Evolutionary conservation across 2,329 filamentous ascomycete species (phyloP), one percentile per base, ranked within the genome.

Genomic region (Venturia oleaginea): DNA sequence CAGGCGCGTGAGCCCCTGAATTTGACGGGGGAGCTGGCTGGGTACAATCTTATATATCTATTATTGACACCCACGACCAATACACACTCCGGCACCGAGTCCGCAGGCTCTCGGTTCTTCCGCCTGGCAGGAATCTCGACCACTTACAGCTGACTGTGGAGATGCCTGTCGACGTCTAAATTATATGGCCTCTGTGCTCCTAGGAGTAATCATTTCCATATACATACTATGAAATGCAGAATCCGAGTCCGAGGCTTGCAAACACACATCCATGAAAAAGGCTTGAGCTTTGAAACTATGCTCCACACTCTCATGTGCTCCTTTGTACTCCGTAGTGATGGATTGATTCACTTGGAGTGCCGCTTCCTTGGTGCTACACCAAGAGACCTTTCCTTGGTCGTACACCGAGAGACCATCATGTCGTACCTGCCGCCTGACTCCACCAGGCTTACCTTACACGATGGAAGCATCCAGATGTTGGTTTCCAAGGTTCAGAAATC

Each of bases 201-300:
- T n/a, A n/a, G n/a, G n/a, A n/a, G n/a, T 51, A 27, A 51, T 27
- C 8, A 27, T 24, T 59, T n/a, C n/a, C n/a, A n/a, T n/a, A n/a
- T n/a, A n/a, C n/a, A n/a, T n/a, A n/a, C n/a, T n/a, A n/a, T n/a
- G n/a, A n/a, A n/a, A n/a, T n/a, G n/a, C n/a, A n/a, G n/a, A n/a
- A n/a, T 10, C 34, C 34, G 34, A 59, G 7, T 59, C 59, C 59
- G 59, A 42, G 59, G 34, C n/a, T 42, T 60, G 59, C 32, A 40
- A 24, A 22, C 24, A 27, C 6, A 8, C 22, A 42, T 19, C 34
- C 24, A 10, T n/a, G 40, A 27, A 13, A 27, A 13, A 4, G 11
- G 59, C 34, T 42, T 40, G 22, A 27, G 34, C 4, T 43, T 55
- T 32, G 11, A 22, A 48, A 24, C 27, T 22, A 34, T 11, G 6